A percentile compares a stretch with the other conserved stretches of the same genome.
phyloP scores from a whole-genome alignment of 2,329 filamentous ascomycete genomes.

The Aureobasidium namibiae region DNA sequence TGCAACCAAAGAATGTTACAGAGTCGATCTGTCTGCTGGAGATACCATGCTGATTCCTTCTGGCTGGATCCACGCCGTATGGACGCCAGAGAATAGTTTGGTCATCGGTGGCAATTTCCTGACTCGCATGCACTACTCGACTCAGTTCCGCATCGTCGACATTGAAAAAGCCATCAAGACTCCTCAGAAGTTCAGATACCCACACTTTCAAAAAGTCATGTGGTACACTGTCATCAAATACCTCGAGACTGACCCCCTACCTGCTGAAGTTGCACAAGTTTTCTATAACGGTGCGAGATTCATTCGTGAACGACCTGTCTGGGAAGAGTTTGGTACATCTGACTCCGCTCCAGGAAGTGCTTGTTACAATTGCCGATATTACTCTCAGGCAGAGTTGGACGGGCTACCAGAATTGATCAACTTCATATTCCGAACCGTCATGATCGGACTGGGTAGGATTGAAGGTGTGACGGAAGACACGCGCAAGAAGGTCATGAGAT shows the following conservation, averaged over 20 bases:
- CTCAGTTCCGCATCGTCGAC: conserved; percentile 57
- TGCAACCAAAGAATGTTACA: conserved; percentile 58
- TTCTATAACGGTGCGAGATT: conserved; percentile 51
- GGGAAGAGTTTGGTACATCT: conserved; percentile 51
- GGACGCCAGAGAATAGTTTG: conserved; percentile 61
- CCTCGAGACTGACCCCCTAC: conserved; percentile 56
- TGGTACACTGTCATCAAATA: conserved; percentile 61
- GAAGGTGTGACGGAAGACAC: conserved; percentile 52
- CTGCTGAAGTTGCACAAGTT: conserved; percentile 44
- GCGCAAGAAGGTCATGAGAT: conserved; percentile 52
- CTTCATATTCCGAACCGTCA: conserved; percentile 55
- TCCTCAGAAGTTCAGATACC: conserved; percentile 57
- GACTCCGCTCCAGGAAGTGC: conserved; percentile 39
- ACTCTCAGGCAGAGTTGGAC: conserved; percentile 54
- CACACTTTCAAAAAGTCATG: conserved; percentile 61
- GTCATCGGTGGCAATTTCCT: conserved; percentile 66
- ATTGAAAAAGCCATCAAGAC: conserved; percentile 62
- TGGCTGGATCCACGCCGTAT: conserved; percentile 65
- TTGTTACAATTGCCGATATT: conserved; percentile 53
- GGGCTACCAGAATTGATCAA: conserved; percentile 51
- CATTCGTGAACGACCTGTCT: conserved; percentile 47
- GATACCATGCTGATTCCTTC: conserved; percentile 65
- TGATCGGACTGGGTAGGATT: conserved; percentile 52
- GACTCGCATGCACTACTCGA: conserved; percentile 55
- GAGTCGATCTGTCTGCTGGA: conserved; percentile 56